Base-by-base conservation (phyloP, 768 basidiomycete genomes). In the button mushroom (Agaricus bisporus) region DNA sequence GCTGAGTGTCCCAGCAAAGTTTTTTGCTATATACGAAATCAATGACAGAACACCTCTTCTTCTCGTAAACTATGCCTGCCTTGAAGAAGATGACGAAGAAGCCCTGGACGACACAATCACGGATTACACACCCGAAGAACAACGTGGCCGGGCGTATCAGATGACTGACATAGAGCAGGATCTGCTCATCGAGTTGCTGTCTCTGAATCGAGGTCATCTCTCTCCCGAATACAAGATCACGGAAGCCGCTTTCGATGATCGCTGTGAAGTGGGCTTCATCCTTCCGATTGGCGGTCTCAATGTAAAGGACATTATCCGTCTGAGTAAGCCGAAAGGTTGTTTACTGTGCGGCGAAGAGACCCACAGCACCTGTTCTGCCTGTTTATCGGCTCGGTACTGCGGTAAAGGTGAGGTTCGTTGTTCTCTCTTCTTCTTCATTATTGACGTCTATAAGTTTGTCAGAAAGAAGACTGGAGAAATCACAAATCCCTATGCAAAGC, bases 401-500 rank as follows among this genome's bases (percentile, higher is more conserved):
- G 59, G 71, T 29, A 60, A 59, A 60, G 67, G 73, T 73, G 25
- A 47, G 63, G 42, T 14, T 49, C 7, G 42, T 14, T 10, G 3
- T 22, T 18, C 17, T 14, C 25, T 26, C n/a, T 17, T 50, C 15
- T 36, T 48, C n/a, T 35, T 37, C 22, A 15, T 20, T 6, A 22
- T 22, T 54, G 29, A 44, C 15, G 39, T 15, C 6, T n/a, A 39
- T 43, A 39, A 73, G 75, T 68, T 41, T 76, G 75, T 47, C 76
- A 77, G 56, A 65, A 53, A n/a, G 60, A 56, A 22, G 72, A 77
- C 56, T 78, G 75, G 75, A 64, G 64, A 29, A 56, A 61, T 8
- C 75, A 77, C 61, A 75, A 72, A 60, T 44, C 50, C 0, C 50
- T 61, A 1, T 78, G 75, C 56, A 64, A 60, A 12, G 64, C 73